Evolutionary conservation across 2,329 filamentous ascomycete species (phyloP), one percentile per base, ranked within the genome.

Genomic region (Nemania sp.): DNA sequence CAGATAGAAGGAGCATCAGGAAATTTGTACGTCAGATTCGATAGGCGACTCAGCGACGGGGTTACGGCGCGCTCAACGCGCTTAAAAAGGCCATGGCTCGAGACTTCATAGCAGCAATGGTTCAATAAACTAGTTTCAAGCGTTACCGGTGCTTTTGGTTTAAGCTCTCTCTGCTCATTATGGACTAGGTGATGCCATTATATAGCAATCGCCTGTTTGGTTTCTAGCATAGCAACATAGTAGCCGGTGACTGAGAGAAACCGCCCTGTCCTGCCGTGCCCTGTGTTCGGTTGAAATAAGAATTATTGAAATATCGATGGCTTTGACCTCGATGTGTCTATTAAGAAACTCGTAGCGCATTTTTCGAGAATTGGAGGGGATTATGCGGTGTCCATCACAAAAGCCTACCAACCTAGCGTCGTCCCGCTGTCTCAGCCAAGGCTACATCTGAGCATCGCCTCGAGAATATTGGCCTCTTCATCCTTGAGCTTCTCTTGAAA

Each of bases 401-500:
- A 34, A 42, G 43, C 6, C 40, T 49, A 5, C 6, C 26, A 14
- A 45, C 39, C 4, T 45, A 51, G 30, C 30, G 41, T 44, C 22
- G 36, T 17, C 20, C 11, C 33, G 22, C 15, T 26, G 33, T 37
- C 15, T 54, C 42, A 54, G 33, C 39, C 43, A 59, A 58, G 43
- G 22, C 45, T 40, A 56, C 47, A 63, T 39, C 52, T 53, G 44
- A 68, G 46, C 34, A 64, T 60, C 20, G 61, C 63, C 36, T 66
- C 44, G 49, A 66, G 37, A 46, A 69, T 62, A 17, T 65, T 64
- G 36, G 60, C 49, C 37, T 60, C 54, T 60, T 68, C 61, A 15
- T 63, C 47, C 44, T 67, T 54, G 22, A 68, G 64, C 37, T 66
- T 59, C 56, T 66, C 44, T 5, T 66, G 60, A 60, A 66, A 64